phyloP scores from a whole-genome alignment of 148 eudicot genomes.

The Camellia japonica region DNA sequence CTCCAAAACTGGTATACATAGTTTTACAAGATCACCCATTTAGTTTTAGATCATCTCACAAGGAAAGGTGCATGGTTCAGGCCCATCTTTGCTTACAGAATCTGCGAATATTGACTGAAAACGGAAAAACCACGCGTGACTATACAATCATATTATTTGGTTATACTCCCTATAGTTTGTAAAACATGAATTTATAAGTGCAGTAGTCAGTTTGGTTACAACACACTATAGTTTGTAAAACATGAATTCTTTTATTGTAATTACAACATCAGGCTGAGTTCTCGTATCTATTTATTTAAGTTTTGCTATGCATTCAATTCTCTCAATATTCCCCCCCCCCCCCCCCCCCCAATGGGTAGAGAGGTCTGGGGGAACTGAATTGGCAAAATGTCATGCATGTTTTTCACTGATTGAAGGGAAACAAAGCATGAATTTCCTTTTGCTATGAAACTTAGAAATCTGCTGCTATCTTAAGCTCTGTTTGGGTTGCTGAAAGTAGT shows the following conservation, averaged over 20 bases:
- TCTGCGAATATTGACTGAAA: not conserved
- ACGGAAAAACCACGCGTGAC: not conserved
- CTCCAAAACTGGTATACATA: conserved; percentile 38
- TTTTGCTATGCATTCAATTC: not conserved
- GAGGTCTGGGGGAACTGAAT: not conserved
- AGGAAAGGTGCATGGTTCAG: not conserved
- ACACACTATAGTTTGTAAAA: not conserved
- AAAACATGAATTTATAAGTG: not conserved
- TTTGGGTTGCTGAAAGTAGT: not conserved
- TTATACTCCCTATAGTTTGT: not conserved
- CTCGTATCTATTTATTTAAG: not conserved
- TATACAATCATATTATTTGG: not conserved
- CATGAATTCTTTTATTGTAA: not conserved
- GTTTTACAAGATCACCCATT: not conserved
- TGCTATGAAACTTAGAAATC: not conserved
- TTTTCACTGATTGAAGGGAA: no score
- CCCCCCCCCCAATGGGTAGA: no score
- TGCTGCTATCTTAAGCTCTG: not conserved
- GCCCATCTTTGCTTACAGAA: not conserved
- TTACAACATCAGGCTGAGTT: not conserved
- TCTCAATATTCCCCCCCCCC: not conserved
- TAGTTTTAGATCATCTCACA: not conserved
- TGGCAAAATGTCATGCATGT: not conserved
- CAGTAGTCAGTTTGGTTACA: not conserved
- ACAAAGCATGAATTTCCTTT: no score